Evolutionary conservation across 805 yeast genomes (phyloP).

Genomic region (Kodamaea sagamina): DNA sequence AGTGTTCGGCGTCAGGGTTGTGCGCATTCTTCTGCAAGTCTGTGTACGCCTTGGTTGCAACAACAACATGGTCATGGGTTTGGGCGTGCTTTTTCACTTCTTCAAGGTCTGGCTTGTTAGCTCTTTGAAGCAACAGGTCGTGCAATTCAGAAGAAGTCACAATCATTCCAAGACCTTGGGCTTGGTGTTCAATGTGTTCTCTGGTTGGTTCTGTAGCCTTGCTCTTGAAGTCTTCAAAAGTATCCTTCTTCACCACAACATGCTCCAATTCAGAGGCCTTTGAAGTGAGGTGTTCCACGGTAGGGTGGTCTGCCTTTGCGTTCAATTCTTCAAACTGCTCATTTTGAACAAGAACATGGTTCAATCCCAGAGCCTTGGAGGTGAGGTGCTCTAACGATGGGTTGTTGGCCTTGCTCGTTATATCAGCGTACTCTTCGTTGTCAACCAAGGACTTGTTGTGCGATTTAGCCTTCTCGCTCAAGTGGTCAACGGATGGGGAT

Average conservation of each 20-base stretch:
- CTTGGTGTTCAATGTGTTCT: conserved; percentile 22
- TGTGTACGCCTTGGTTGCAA: conserved; percentile 11
- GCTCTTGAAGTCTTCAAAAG: conserved; percentile 16
- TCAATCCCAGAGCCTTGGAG: conserved; percentile 12
- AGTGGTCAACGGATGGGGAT: conserved; percentile 29
- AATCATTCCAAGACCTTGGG: conserved; percentile 13
- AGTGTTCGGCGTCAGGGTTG: conserved; percentile 18
- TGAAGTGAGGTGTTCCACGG: conserved; percentile 14
- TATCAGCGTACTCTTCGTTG: conserved; percentile 15
- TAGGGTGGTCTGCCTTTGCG: conserved; percentile 24
- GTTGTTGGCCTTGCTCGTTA: conserved; percentile 15
- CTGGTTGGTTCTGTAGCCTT: conserved; percentile 23
- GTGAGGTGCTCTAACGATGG: conserved; percentile 14
- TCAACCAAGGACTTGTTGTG: conserved; percentile 19
- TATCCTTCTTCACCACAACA: conserved; percentile 13
- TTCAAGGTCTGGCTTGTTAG: conserved; percentile 19
- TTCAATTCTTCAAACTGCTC: conserved; percentile 10
- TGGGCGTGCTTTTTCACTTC: conserved; percentile 21
- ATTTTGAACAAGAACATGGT: conserved; percentile 10
- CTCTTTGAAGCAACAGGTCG: conserved; percentile 11
- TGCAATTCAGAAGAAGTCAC: conserved; percentile 9
- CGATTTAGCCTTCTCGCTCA: conserved; percentile 34
- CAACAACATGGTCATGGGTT: conserved; percentile 7
- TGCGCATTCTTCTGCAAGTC: conserved; percentile 17
- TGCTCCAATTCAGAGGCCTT: conserved; percentile 18